Conservation (phyloP, 2,329 filamentous ascomycete species). For the Dactylellina drechsleri region DNA sequence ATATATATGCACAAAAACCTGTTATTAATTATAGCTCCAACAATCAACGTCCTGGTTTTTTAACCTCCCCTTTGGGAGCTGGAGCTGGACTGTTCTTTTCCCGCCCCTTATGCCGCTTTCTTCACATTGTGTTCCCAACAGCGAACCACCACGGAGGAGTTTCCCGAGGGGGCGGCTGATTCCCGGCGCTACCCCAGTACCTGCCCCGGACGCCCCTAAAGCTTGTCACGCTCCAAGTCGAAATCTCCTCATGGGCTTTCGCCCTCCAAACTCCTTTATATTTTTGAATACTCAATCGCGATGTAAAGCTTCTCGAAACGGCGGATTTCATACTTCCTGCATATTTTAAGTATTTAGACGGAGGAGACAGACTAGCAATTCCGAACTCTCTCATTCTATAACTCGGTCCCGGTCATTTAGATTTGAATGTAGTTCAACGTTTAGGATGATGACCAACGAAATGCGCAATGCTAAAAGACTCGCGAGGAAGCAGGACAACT, state of each 20-base stretch:
- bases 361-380: background rate
- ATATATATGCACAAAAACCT: background rate
- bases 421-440: constrained; percentile 24
- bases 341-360: background rate
- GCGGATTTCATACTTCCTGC: constrained; percentile 19
- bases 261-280: constrained; percentile 17
- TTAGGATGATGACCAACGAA: constrained; percentile 11
- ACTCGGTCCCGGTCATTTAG: constrained; percentile 20
- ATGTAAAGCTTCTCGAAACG: constrained; percentile 17
- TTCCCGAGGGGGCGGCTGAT: background rate
- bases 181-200: background rate
- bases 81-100: constrained; percentile 35
- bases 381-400: constrained; percentile 1
- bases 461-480: constrained; percentile 25
- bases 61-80: background rate
- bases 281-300: constrained; percentile 18
- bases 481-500: constrained; percentile 4
- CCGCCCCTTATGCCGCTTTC: constrained; percentile 3
- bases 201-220: background rate
- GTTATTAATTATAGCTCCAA: constrained; percentile 25
- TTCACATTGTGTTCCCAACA: background rate
- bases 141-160: background rate
- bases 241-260: constrained; percentile 11
- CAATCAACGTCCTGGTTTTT: constrained; percentile 1
- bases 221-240: background rate